Evolutionary conservation across 2,329 filamentous ascomycete species (phyloP).

Genomic region (Apiospora phragmitis): DNA sequence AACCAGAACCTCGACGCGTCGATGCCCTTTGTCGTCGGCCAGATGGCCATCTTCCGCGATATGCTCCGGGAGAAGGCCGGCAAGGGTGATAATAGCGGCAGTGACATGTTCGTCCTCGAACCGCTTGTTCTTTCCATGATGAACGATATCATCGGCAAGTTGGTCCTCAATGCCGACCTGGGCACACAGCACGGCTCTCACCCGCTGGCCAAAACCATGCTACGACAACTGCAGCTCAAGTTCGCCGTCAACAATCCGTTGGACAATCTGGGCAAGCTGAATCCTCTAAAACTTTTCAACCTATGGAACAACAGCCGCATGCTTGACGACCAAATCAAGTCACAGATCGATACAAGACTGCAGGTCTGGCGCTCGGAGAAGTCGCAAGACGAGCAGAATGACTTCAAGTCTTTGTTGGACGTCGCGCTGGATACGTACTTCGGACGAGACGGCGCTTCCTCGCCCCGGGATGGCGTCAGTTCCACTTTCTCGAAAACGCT

Average conservation of each 20-base stretch:
- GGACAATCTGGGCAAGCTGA: constrained; percentile 28
- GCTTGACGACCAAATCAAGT: constrained; percentile 29
- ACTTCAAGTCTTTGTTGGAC: constrained; percentile 33
- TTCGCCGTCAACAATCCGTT: constrained; percentile 27
- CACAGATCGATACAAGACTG: constrained; percentile 27
- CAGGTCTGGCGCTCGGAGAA: constrained; percentile 24
- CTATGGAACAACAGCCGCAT: constrained; percentile 34
- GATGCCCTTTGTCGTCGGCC: constrained; percentile 27
- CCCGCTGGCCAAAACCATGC: constrained; percentile 32
- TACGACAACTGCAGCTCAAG: constrained; percentile 28
- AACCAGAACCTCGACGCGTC: constrained; percentile 32
- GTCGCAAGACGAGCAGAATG: constrained; percentile 18
- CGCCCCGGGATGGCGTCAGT: constrained; percentile 21
- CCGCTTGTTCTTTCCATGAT: constrained; percentile 30
- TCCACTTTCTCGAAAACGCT: constrained; percentile 29
- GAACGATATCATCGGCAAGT: constrained; percentile 33
- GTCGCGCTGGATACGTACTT: constrained; percentile 33
- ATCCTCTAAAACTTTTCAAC: constrained; percentile 28
- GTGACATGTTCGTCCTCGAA: constrained; percentile 20
- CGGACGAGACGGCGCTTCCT: constrained; percentile 23
- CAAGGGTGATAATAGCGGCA: constrained; percentile 18
- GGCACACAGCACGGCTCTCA: constrained; percentile 31
- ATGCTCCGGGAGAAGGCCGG: constrained; percentile 24
- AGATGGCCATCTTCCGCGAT: constrained; percentile 29
- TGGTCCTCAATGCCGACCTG: constrained; percentile 33